These are phyloP conservation scores for Jimgerdemannia lactiflua DNA, from an alignment of 192 early-diverging fungal genomes.

Conservation along the genomic window DNA sequence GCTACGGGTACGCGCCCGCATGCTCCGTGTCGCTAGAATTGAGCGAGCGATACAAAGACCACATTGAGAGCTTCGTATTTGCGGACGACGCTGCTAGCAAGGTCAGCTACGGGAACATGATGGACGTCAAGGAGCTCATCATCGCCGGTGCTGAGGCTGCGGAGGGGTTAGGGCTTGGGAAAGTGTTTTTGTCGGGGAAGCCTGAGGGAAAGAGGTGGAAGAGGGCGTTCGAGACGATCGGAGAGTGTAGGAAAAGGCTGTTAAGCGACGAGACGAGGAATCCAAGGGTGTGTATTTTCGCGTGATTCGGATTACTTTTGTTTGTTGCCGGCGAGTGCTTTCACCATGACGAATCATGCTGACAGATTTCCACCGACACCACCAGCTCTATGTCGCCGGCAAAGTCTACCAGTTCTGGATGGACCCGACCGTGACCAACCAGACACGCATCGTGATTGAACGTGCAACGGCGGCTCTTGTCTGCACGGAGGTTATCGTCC, in stretches of 20 bases:
- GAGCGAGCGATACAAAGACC: conserved; percentile 42
- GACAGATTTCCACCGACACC: not conserved
- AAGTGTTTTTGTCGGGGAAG: conserved; percentile 40
- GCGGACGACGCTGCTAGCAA: conserved; percentile 55
- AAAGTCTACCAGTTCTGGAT: conserved; percentile 37
- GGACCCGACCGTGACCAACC: conserved; percentile 30
- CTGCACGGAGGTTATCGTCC: conserved; percentile 27
- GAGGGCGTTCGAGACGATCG: conserved; percentile 33
- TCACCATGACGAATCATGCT: not conserved
- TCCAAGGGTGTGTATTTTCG: conserved; percentile 22
- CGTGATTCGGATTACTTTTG: not conserved
- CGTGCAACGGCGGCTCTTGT: conserved; percentile 20
- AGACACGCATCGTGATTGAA: conserved; percentile 32
- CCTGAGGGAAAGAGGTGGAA: conserved; percentile 38
- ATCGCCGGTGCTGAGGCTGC: conserved; percentile 45
- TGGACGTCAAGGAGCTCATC: conserved; percentile 51
- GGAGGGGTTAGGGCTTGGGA: conserved; percentile 34
- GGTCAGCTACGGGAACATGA: conserved; percentile 54
- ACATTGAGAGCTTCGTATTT: conserved; percentile 50
- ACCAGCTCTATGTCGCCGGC: conserved; percentile 33
- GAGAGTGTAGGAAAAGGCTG: conserved; percentile 25
- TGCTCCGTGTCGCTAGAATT: conserved; percentile 43
- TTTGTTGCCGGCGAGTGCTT: not conserved
- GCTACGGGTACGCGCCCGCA: conserved; percentile 50
- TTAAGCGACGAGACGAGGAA: conserved; percentile 24